Conservation (phyloP, 176 grass and related monocot genomes). For the Aegilops longissima region DNA sequence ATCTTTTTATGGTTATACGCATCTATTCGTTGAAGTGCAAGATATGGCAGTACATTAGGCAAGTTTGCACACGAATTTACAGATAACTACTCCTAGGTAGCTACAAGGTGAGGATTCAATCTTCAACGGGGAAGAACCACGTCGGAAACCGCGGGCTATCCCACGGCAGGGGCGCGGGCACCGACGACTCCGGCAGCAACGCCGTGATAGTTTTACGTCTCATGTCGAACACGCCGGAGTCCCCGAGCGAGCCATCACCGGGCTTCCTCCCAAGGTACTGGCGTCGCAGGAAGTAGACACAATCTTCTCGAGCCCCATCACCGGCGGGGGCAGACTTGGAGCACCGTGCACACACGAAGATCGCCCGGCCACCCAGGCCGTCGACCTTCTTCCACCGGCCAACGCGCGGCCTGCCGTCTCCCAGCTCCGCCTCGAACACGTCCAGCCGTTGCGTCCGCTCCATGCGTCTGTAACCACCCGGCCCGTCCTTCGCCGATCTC, state of each 20-base stretch:
- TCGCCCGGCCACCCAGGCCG: neutral
- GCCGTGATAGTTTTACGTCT: neutral
- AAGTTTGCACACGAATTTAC: no score
- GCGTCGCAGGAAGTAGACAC: slow-evolving; percentile 18
- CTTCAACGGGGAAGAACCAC: neutral
- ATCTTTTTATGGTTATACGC: no score
- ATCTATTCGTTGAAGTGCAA: no score
- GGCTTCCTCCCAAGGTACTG: neutral
- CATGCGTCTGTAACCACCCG: no score
- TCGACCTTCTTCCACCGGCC: neutral
- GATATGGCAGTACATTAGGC: no score
- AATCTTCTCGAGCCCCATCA: neutral
- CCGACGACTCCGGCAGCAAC: neutral
- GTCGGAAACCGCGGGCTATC: neutral
- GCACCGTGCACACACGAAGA: neutral
- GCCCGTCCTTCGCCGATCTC: neutral
- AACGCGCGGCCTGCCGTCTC: neutral
- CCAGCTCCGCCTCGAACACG: neutral
- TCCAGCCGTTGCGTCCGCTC: neutral
- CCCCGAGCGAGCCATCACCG: neutral
- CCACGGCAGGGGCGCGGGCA: no score
- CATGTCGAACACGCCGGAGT: slow-evolving; percentile 5
- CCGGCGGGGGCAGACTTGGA: neutral
- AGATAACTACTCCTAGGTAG: no score
- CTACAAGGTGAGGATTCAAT: neutral